phyloP scores from a whole-genome alignment of 1,284 basidiomycete genomes.

The Leccinum fallax region DNA sequence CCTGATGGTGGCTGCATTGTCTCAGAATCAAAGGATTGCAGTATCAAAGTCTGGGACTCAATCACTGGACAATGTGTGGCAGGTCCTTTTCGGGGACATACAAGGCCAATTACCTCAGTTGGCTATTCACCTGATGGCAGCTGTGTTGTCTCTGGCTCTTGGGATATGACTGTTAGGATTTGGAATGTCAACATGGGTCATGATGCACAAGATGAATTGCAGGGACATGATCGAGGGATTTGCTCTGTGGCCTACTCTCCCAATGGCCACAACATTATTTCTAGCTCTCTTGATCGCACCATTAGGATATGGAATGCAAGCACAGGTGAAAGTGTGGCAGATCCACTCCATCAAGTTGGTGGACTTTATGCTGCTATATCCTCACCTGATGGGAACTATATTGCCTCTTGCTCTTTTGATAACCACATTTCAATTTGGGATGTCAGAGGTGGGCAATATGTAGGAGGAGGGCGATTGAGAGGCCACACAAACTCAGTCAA shows the following conservation, averaged over 20 bases:
- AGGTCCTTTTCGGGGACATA: slow-evolving; percentile 12
- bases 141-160: slow-evolving; percentile 18
- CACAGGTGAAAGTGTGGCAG: slow-evolving; percentile 9
- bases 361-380: neutral
- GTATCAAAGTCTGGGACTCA: slow-evolving; percentile 17
- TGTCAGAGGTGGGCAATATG: slow-evolving; percentile 1
- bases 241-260: slow-evolving; percentile 15
- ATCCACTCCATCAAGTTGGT: neutral
- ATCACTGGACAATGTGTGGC: slow-evolving; percentile 4
- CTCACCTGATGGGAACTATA: slow-evolving; percentile 18
- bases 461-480: slow-evolving; percentile 1
- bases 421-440: slow-evolving; percentile 9
- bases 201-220: neutral
- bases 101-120: slow-evolving; percentile 2
- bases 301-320: slow-evolving; percentile 14
- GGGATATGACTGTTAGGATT: slow-evolving; percentile 13
- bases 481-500: neutral
- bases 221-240: neutral
- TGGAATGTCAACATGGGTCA: slow-evolving; percentile 18
- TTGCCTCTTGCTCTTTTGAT: slow-evolving; percentile 3
- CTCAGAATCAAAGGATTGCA: slow-evolving; percentile 20
- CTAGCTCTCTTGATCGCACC: slow-evolving; percentile 14
- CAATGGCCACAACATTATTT: slow-evolving; percentile 15
- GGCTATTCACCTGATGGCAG: slow-evolving; percentile 21
- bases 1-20: slow-evolving; percentile 18